Evolutionary conservation across 768 basidiomycete species (phyloP).

Genomic region (Phanerochaete carnosa): DNA sequence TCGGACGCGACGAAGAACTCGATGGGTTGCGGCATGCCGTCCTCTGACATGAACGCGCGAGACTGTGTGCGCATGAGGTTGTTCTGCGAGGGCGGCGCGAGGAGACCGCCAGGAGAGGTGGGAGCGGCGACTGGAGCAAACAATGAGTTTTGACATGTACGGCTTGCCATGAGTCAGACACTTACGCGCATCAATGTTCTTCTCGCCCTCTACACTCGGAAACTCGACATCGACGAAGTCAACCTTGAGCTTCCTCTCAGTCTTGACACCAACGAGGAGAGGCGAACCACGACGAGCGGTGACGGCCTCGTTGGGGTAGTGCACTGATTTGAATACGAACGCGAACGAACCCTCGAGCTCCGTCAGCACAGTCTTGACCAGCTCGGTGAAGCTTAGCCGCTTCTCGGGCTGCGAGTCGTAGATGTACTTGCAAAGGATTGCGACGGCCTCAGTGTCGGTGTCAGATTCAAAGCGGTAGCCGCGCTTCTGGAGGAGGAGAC

Average conservation of each 20-base stretch:
- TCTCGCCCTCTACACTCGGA: conserved; percentile 60
- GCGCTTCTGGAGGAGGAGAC: conserved; percentile 90
- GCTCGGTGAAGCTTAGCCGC: conserved; percentile 80
- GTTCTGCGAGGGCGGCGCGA: conserved; percentile 66
- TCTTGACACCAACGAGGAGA: conserved; percentile 96
- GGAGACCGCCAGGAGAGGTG: conserved; percentile 55
- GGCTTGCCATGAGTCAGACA: not conserved
- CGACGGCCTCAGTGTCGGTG: conserved; percentile 97
- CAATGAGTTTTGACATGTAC: not conserved
- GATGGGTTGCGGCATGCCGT: conserved; percentile 97
- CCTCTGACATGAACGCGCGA: conserved; percentile 97
- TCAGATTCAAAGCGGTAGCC: conserved; percentile 94
- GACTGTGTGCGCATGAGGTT: conserved; percentile 94
- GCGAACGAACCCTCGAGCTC: conserved; percentile 99
- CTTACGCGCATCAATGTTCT: conserved; percentile 41
- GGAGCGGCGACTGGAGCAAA: conserved; percentile 29
- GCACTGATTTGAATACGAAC: conserved; percentile 95
- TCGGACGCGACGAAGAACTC: conserved; percentile 99
- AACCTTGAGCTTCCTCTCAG: conserved; percentile 99
- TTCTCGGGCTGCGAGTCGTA: conserved; percentile 91
- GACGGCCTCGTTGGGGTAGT: conserved; percentile 95
- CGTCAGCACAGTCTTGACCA: conserved; percentile 94
- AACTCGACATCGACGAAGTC: conserved; percentile 99
- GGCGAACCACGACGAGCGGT: conserved; percentile 97
- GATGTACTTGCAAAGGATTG: conserved; percentile 93